Conservation (phyloP, 441 rosid species). For the Pelargonium exstipulatum region DNA sequence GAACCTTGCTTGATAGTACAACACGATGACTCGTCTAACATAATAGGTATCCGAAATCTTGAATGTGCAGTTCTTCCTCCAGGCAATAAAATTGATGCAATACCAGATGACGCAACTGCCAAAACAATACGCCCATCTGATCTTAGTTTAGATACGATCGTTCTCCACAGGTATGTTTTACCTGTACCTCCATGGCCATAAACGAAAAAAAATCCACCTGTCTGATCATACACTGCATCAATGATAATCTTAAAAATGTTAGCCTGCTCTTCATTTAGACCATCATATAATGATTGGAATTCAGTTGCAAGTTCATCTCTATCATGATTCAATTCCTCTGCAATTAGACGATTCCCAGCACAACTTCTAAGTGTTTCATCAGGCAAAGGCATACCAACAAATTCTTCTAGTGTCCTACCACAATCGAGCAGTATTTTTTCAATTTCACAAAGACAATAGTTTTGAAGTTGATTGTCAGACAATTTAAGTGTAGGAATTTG, state of each 20-base stretch:
- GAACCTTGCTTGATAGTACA: background rate
- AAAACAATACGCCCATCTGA: constrained; percentile 1
- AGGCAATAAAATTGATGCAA: background rate
- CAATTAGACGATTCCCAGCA: background rate
- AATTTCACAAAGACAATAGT: background rate
- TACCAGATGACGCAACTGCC: background rate
- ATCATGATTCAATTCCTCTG: background rate
- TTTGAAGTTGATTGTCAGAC: background rate
- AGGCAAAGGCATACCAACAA: background rate
- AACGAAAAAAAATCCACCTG: background rate
- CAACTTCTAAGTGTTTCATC: background rate
- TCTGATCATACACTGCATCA: background rate
- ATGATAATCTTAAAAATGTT: background rate
- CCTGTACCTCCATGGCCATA: constrained; percentile 5
- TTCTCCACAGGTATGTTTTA: background rate
- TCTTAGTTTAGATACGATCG: background rate
- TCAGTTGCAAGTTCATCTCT: no score
- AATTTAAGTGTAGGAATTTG: background rate
- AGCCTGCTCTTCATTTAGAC: background rate
- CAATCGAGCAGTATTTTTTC: background rate
- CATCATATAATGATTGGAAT: no score
- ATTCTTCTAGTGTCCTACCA: background rate
- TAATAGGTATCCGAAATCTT: background rate
- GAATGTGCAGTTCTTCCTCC: constrained; percentile 10
- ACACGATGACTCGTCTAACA: background rate